Conservation (phyloP, 306 rosid species). For the Acacia melanoxylon region DNA sequence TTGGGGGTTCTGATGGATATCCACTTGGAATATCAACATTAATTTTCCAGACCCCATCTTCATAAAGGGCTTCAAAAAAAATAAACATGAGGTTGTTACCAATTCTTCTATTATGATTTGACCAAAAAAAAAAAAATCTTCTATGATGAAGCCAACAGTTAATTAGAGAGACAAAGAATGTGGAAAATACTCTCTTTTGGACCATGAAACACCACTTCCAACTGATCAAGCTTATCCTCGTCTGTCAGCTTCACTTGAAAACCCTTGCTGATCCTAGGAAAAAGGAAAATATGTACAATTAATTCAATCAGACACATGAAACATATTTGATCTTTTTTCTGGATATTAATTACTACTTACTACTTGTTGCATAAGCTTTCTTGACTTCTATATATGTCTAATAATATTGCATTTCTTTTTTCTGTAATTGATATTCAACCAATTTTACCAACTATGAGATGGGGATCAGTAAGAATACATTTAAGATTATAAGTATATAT, state of each 20-base stretch:
- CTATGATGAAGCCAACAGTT: not conserved
- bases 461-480: too few relatives aligned
- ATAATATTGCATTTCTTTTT: not conserved
- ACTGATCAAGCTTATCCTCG: too few relatives aligned
- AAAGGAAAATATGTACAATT: not conserved
- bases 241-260: not conserved
- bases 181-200: not conserved
- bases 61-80: constrained; percentile 18
- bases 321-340: too few relatives aligned
- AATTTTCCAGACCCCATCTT: constrained; percentile 70
- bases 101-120: too few relatives aligned
- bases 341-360: too few relatives aligned
- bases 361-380: too few relatives aligned
- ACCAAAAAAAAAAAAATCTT: too few relatives aligned
- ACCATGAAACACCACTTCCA: not conserved
- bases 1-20: constrained; percentile 68
- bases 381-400: not conserved
- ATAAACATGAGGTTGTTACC: not conserved
- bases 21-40: constrained; percentile 64
- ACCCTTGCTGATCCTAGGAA: not conserved
- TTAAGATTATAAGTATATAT: too few relatives aligned
- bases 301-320: too few relatives aligned
- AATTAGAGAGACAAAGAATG: not conserved
- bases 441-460: too few relatives aligned
- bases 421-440: too few relatives aligned